Evolutionary conservation across 495 filamentous ascomycete genomes (phyloP).

Genomic region (Xylaria palmicola): DNA sequence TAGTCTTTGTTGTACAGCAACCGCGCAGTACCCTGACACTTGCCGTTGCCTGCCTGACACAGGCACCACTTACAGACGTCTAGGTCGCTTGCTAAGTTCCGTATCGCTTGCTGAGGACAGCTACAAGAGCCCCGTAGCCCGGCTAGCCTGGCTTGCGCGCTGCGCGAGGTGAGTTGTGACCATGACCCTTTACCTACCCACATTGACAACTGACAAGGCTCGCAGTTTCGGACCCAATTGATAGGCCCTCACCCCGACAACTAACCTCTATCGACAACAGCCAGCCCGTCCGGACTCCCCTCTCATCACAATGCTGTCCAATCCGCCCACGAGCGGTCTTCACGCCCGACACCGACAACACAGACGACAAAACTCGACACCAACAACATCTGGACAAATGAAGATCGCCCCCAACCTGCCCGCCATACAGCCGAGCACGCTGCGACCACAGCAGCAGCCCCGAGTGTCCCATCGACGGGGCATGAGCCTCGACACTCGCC

Average conservation of each 20-base stretch:
- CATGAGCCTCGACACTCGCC: slow-evolving; percentile 73
- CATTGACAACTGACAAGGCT: slow-evolving; percentile 13
- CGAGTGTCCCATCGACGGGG: slow-evolving; percentile 68
- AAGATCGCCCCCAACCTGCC: slow-evolving; percentile 61
- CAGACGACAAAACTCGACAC: slow-evolving; percentile 86
- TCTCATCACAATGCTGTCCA: slow-evolving; percentile 74
- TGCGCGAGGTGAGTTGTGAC: slow-evolving; percentile 63
- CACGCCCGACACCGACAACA: slow-evolving; percentile 72
- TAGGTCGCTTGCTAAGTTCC: slow-evolving; percentile 35
- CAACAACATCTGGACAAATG: slow-evolving; percentile 66
- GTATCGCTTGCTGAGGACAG: slow-evolving; percentile 44
- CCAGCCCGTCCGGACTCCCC: slow-evolving; percentile 57
- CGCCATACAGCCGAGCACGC: slow-evolving; percentile 44
- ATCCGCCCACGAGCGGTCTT: slow-evolving; percentile 58
- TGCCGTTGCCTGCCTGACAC: background rate
- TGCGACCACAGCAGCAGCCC: slow-evolving; percentile 26
- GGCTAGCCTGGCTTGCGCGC: slow-evolving; percentile 69
- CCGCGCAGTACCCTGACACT: background rate
- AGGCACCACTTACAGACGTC: slow-evolving; percentile 30
- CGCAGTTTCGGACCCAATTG: slow-evolving; percentile 57
- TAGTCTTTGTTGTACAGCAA: background rate
- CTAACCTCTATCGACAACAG: slow-evolving; percentile 46
- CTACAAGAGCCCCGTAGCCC: slow-evolving; percentile 46
- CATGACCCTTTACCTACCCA: background rate
- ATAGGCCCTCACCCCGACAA: slow-evolving; percentile 41